phyloP scores from a whole-genome alignment of 352 stramenopile genomes.

The Phytophthora macrochlamydospora region DNA sequence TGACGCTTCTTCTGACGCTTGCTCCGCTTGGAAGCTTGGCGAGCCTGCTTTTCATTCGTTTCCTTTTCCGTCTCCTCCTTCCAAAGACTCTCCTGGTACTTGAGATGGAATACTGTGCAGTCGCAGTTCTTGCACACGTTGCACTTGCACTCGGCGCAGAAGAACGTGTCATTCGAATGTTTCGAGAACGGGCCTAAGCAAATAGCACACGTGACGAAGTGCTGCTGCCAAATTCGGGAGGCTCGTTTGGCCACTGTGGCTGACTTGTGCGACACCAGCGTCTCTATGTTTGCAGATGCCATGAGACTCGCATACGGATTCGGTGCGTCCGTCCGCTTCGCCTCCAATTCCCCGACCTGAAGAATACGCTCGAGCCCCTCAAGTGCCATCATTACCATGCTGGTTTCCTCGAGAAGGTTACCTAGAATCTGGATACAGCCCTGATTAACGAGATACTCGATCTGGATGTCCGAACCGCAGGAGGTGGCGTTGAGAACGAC shows the following conservation, averaged over 20 bases:
- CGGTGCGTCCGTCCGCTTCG: constrained; percentile 79
- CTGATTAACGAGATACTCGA: constrained; percentile 89
- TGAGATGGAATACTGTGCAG: constrained; percentile 97
- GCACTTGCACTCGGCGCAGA: constrained; percentile 98
- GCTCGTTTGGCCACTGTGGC: constrained; percentile 95
- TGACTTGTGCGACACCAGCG: constrained; percentile 93
- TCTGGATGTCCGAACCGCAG: constrained; percentile 96
- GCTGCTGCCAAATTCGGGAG: constrained; percentile 96
- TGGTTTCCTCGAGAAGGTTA: constrained; percentile 95
- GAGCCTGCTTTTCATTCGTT: constrained; percentile 89
- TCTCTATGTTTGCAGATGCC: constrained; percentile 92
- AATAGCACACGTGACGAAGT: constrained; percentile 98
- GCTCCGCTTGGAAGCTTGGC: constrained; percentile 85
- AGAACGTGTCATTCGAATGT: constrained; percentile 94
- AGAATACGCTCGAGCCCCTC: constrained; percentile 97
- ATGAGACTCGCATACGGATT: constrained; percentile 93
- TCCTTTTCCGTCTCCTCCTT: constrained; percentile 95
- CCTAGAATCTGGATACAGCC: constrained; percentile 88
- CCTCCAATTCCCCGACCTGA: constrained; percentile 93
- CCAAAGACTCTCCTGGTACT: constrained; percentile 96
- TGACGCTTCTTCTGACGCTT: constrained; percentile 87
- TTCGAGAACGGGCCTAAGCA: constrained; percentile 96
- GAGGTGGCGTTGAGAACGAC: constrained; percentile 98
- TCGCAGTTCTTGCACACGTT: constrained; percentile 98
- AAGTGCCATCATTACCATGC: constrained; percentile 99